phyloP scores from a whole-genome alignment of 768 basidiomycete species.

The Collybia sp. region DNA sequence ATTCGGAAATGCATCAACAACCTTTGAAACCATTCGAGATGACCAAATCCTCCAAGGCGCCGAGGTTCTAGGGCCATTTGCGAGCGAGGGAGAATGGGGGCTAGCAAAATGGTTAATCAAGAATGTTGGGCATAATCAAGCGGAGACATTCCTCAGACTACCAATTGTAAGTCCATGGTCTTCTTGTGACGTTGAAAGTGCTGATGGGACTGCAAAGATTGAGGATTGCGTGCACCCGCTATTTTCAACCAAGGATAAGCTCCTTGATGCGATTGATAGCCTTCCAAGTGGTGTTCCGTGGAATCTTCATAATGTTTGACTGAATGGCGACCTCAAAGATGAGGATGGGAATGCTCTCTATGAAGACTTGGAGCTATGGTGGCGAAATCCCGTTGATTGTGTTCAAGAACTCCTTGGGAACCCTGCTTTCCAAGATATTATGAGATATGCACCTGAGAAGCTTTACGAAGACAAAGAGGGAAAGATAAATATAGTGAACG shows the following conservation, averaged over 20 bases:
- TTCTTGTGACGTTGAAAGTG: neutral
- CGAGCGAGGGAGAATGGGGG: conserved; percentile 19
- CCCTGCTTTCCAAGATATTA: conserved; percentile 17
- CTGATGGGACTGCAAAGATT: neutral
- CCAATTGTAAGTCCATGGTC: conserved; percentile 13
- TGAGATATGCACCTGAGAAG: conserved; percentile 20
- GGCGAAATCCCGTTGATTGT: conserved; percentile 14
- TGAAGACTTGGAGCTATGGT: conserved; percentile 20
- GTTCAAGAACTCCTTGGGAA: conserved; percentile 21
- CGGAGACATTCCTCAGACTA: conserved; percentile 23
- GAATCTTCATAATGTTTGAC: conserved; percentile 6
- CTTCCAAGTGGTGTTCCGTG: conserved; percentile 9
- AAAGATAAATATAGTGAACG: conserved; percentile 5
- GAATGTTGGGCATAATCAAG: conserved; percentile 19
- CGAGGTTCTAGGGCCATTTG: conserved; percentile 16
- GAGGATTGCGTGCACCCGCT: conserved; percentile 1
- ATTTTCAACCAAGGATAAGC: conserved; percentile 4
- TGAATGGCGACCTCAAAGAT: conserved; percentile 5
- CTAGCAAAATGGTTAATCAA: conserved; percentile 26
- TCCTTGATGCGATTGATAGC: conserved; percentile 10
- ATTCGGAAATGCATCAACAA: neutral
- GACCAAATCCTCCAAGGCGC: neutral
- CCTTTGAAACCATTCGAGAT: neutral
- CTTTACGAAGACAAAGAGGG: conserved; percentile 16
- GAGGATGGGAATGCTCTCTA: conserved; percentile 1